Base-by-base conservation (phyloP, 2,329 filamentous ascomycete species). In the Coniochaeta sp. region DNA sequence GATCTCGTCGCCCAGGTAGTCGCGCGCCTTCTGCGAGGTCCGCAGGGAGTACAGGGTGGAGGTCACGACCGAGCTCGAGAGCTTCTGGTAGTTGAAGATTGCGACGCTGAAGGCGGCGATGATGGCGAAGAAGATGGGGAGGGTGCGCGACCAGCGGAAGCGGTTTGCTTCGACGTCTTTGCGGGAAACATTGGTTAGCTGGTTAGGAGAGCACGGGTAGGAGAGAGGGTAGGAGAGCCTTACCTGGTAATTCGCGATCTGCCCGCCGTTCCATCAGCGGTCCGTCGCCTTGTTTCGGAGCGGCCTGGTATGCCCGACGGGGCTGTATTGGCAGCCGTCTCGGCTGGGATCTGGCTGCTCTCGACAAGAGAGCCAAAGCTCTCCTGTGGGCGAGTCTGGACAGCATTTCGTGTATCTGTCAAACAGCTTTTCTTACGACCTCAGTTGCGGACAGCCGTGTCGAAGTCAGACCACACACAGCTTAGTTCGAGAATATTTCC, bases 31-130 rank as follows among this genome's bases (percentile, higher is more conserved):
- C 2, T 84, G 77, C 60, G 89, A 91, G 2, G 90, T 96, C 64
- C 95, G 90, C 64, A 99, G 83, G 1, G 93, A 90, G 80, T 98
- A 99, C 30, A 99, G 84, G 4, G 92, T 95, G 59, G 89, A 91
- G 59, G 86, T 86, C n/a, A 97, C 90, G 32, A 93, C 84, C 59
- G 89, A 90, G 28, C 87, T 91, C n/a, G 90, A 91, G 60, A 88
- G 86, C 75, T 97, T 97, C 74, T 99, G 93, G 84, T 99, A 98
- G 83, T 99, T 99, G 89, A 99, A 98, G 75, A 99, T 97, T 66
- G 89, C 91, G 62, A 96, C 78, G 65, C 88, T 87, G 65, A 88
- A 89, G 59, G 82, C 80, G 56, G 84, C 83, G 67, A 96, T 85
- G 64, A 91, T 79, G 64, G 83, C 74, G 58, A 89, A 72, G 81